Conservation (phyloP, 2,329 filamentous ascomycete genomes). For the Emergomyces africanus region DNA sequence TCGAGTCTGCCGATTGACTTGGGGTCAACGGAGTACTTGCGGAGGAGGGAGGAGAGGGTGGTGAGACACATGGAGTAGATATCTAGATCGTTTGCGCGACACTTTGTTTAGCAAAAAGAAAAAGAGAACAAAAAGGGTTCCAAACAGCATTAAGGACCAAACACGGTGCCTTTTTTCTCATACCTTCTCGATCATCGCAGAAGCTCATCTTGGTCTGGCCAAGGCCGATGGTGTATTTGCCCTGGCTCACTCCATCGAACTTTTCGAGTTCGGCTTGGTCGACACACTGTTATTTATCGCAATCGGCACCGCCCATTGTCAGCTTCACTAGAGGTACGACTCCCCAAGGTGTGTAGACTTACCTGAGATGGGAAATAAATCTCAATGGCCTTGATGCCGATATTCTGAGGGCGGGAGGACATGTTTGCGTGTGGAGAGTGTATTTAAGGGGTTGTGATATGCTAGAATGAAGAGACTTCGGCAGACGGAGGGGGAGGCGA, state of each 20-base stretch:
- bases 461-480: too few species aligned
- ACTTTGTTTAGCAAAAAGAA: not conserved
- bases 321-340: constrained; percentile 9
- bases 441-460: too few species aligned
- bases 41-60: constrained; percentile 61
- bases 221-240: constrained; percentile 85
- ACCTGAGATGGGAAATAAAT: constrained; percentile 82
- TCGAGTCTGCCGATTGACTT: constrained; percentile 63
- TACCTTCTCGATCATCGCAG: constrained; percentile 80
- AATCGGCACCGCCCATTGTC: constrained; percentile 7
- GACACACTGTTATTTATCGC: constrained; percentile 51
- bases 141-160: not conserved
- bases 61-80: constrained; percentile 81
- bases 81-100: constrained; percentile 43
- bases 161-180: constrained; percentile 13
- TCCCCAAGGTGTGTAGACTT: constrained; percentile 20
- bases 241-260: constrained; percentile 68
- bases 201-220: constrained; percentile 89
- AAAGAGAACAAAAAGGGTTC: too few species aligned
- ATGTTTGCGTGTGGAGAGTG: constrained; percentile 33
- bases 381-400: constrained; percentile 88
- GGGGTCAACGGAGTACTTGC: constrained; percentile 71
- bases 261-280: constrained; percentile 73
- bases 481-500: too few species aligned
- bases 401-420: constrained; percentile 68